phyloP scores from a whole-genome alignment of 176 grass and related monocot species.

The Oryza glumipatula region DNA sequence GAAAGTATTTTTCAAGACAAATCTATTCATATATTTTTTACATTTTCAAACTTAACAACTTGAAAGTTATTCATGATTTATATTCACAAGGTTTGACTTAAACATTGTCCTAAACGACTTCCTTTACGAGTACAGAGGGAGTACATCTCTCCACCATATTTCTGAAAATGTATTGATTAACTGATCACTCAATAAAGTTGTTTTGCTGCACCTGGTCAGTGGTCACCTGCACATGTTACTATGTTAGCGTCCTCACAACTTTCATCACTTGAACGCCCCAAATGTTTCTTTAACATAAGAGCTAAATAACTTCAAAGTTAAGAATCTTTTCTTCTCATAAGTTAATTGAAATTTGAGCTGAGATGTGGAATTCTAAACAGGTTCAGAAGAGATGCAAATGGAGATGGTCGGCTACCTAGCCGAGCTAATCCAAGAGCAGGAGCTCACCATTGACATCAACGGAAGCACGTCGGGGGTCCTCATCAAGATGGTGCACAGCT shows the following conservation, averaged over 20 bases:
- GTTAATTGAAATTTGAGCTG: conserved; percentile 32
- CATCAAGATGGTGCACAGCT: conserved; percentile 58
- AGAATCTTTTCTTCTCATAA: neutral
- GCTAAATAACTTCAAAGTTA: neutral
- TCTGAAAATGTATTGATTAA: conserved; percentile 7
- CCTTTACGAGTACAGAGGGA: no score
- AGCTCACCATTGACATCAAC: conserved; percentile 65
- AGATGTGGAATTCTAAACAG: conserved; percentile 46
- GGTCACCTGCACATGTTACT: conserved; percentile 13
- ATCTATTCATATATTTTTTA: no score
- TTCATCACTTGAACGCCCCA: neutral
- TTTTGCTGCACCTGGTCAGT: conserved; percentile 22
- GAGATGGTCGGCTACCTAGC: conserved; percentile 86
- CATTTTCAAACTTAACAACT: no score
- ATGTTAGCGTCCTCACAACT: conserved; percentile 4
- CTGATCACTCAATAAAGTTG: neutral
- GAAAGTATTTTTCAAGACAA: no score
- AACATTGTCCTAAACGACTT: no score
- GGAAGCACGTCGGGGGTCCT: conserved; percentile 55
- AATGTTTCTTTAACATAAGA: neutral
- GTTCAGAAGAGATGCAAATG: conserved; percentile 71
- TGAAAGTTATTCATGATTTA: no score
- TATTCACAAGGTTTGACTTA: no score
- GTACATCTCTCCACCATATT: conserved; percentile 17
- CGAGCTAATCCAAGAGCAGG: conserved; percentile 68